These are phyloP conservation scores for Rhizopogon sp. DNA, from an alignment of 768 basidiomycete genomes.

Conservation along the genomic window DNA sequence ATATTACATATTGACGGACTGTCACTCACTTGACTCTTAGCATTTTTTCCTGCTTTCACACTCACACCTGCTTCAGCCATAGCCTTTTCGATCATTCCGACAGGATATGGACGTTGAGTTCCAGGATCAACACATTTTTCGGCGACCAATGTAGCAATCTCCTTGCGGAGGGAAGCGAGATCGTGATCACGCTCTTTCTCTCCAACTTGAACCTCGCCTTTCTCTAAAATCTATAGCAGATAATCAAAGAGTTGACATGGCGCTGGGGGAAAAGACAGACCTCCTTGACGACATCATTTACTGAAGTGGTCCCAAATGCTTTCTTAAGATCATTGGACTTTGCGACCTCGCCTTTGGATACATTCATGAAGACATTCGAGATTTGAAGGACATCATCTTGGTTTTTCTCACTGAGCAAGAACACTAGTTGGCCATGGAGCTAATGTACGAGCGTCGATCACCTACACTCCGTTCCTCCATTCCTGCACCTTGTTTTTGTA, in stretches of 20 bases:
- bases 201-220: conserved; percentile 95
- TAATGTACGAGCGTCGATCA: not conserved
- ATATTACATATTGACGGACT: not conserved
- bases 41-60: conserved; percentile 81
- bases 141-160: conserved; percentile 91
- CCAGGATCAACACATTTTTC: conserved; percentile 94
- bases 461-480: conserved; percentile 88
- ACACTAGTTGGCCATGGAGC: conserved; percentile 1
- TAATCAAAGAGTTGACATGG: not conserved
- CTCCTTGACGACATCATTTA: conserved; percentile 75
- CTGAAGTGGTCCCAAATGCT: conserved; percentile 76
- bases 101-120: conserved; percentile 86
- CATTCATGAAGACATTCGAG: conserved; percentile 92
- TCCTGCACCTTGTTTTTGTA: conserved; percentile 99
- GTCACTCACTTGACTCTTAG: conserved; percentile 80
- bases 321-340: conserved; percentile 88
- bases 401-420: conserved; percentile 68
- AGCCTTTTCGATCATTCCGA: conserved; percentile 96
- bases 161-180: conserved; percentile 71
- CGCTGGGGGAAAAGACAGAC: conserved; percentile 31
- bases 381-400: conserved; percentile 96
- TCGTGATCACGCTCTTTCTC: conserved; percentile 97
- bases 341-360: conserved; percentile 93
- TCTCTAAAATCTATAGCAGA: conserved; percentile 74
- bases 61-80: conserved; percentile 95